A percentile compares a stretch with the other conserved stretches of the same genome.
Evolutionary conservation across 495 filamentous ascomycete species (phyloP).

Genomic region (Neurospora sp.): DNA sequence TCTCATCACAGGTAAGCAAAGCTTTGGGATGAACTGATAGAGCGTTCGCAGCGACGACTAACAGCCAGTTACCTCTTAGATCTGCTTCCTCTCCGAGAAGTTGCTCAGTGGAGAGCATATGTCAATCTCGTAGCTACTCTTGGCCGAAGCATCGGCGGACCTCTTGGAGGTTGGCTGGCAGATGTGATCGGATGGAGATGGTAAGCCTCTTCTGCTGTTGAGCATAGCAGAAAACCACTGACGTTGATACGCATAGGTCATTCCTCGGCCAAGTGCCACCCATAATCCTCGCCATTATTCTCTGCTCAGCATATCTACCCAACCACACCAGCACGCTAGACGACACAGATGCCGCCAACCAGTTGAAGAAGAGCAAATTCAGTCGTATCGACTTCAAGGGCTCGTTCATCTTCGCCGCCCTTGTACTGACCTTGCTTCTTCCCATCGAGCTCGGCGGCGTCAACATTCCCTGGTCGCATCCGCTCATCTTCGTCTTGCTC

Average conservation of each 20-base stretch:
- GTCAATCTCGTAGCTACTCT: constrained; percentile 55
- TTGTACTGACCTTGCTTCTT: constrained; percentile 40
- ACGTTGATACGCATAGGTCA: constrained; percentile 31
- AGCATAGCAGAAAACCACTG: background rate
- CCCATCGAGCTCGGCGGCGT: constrained; percentile 52
- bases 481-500: constrained; percentile 30
- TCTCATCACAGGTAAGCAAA: constrained; percentile 46
- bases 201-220: constrained; percentile 22
- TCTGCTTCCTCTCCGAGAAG: constrained; percentile 55
- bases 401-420: constrained; percentile 36
- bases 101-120: constrained; percentile 56
- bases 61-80: constrained; percentile 22
- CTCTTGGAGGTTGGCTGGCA: constrained; percentile 52
- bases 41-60: background rate
- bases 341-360: background rate
- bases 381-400: constrained; percentile 53
- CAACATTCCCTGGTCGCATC: constrained; percentile 46
- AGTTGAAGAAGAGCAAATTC: constrained; percentile 17
- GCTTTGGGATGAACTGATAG: background rate
- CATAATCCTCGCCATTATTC: constrained; percentile 42
- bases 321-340: constrained; percentile 1
- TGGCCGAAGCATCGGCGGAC: constrained; percentile 55
- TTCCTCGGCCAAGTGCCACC: constrained; percentile 52
- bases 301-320: constrained; percentile 36
- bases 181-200: constrained; percentile 61